These are phyloP conservation scores for Mediolabrus comicus DNA, from an alignment of 108 stramenopile species.

Conservation along the genomic window DNA sequence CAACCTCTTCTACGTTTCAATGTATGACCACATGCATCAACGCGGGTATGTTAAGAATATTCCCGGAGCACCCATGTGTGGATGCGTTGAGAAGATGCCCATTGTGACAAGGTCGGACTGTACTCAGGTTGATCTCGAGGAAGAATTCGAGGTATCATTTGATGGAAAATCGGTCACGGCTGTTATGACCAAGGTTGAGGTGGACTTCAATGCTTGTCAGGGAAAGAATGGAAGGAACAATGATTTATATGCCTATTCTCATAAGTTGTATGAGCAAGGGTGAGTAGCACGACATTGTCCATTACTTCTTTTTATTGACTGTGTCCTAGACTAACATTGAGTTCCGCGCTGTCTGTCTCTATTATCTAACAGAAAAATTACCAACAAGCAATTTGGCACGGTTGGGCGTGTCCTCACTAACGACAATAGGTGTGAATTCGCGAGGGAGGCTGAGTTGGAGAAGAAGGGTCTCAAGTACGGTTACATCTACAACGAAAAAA, in stretches of 20 bases:
- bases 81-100: constrained; percentile 58
- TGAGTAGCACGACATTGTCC: not conserved
- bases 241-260: constrained; percentile 46
- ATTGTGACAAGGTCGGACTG: constrained; percentile 56
- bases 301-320: not conserved
- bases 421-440: constrained; percentile 9
- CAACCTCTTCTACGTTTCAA: constrained; percentile 51
- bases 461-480: constrained; percentile 21
- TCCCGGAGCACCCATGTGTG: constrained; percentile 55
- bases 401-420: constrained; percentile 27
- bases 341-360: not conserved
- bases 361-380: not conserved
- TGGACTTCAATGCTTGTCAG: constrained; percentile 53
- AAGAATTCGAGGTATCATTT: constrained; percentile 35
- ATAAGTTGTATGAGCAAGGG: constrained; percentile 38
- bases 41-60: constrained; percentile 54
- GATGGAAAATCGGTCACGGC: not conserved
- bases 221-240: constrained; percentile 50
- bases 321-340: not conserved
- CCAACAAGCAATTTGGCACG: constrained; percentile 15
- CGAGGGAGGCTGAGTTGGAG: constrained; percentile 5
- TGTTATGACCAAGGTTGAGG: constrained; percentile 17
- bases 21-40: constrained; percentile 60
- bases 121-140: constrained; percentile 34
- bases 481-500: constrained; percentile 18